Evolutionary conservation across 208 protist species (phyloP).

Genomic region (Leishmania lainsoni): DNA sequence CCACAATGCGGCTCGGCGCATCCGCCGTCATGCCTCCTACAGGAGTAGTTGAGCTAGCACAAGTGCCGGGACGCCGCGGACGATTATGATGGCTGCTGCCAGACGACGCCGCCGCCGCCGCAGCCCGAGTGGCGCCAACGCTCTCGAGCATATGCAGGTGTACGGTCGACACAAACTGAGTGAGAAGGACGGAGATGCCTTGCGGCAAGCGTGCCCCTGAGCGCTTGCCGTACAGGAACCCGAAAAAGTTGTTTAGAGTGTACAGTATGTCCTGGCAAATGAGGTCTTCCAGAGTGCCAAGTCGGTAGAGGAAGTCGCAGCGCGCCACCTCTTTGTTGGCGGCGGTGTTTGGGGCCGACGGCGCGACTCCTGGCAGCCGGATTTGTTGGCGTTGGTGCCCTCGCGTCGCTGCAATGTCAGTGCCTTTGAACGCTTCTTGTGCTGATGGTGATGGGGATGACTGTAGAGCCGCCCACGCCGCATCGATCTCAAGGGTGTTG

Average conservation of each 20-base stretch:
- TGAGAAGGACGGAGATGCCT: conserved; percentile 76
- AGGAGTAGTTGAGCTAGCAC: neutral
- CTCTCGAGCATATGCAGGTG: conserved; percentile 76
- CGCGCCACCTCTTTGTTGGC: conserved; percentile 8
- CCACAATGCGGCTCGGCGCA: conserved; percentile 16
- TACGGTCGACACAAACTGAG: conserved; percentile 74
- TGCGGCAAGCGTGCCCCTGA: conserved; percentile 68
- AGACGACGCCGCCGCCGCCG: conserved; percentile 1
- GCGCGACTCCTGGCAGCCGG: neutral
- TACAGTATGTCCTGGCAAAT: conserved; percentile 88
- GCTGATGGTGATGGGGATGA: neutral
- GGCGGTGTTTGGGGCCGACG: neutral
- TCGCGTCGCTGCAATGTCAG: neutral
- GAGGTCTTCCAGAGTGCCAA: conserved; percentile 71
- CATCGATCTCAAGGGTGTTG: conserved; percentile 74
- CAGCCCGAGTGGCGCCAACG: conserved; percentile 1
- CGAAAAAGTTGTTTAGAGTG: conserved; percentile 83
- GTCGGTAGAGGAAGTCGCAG: conserved; percentile 31
- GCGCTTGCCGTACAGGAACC: conserved; percentile 68
- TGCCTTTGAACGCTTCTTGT: neutral
- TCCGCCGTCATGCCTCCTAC: neutral
- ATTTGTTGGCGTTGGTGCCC: neutral
- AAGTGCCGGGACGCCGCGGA: neutral
- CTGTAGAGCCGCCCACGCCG: conserved; percentile 25
- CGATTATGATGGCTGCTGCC: conserved; percentile 8